These are phyloP conservation scores for Penicillium sp. DNA, from an alignment of 2,329 filamentous ascomycete genomes.

Conservation along the genomic window DNA sequence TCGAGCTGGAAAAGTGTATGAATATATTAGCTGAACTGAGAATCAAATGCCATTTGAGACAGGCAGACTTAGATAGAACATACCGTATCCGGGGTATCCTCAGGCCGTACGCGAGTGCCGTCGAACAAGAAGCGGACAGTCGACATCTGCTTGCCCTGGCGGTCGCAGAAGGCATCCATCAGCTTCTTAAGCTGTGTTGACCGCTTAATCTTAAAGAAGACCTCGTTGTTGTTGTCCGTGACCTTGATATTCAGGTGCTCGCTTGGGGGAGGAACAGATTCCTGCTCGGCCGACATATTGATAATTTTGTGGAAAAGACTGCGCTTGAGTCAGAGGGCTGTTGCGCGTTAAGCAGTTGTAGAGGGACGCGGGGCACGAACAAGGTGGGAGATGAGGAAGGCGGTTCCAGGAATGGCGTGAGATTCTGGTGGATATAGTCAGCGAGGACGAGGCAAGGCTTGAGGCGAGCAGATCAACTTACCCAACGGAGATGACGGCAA, in stretches of 20 bases:
- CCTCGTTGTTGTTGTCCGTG: constrained; percentile 98
- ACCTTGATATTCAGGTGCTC: constrained; percentile 99
- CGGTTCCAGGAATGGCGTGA: background rate
- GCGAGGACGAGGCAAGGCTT: background rate
- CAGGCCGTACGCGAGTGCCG: constrained; percentile 85
- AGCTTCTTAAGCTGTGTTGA: constrained; percentile 95
- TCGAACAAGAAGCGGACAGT: constrained; percentile 96
- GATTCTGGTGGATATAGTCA: background rate
- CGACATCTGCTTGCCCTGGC: constrained; percentile 82
- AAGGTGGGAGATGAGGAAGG: background rate
- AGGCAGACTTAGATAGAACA: constrained; percentile 45
- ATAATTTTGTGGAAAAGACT: background rate
- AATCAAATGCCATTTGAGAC: background rate
- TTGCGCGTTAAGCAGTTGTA: background rate
- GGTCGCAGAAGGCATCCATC: constrained; percentile 97
- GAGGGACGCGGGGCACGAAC: constrained; percentile 20
- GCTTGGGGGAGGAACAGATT: constrained; percentile 45
- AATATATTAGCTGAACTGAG: constrained; percentile 1
- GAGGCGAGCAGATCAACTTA: constrained; percentile 7
- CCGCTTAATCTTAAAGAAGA: constrained; percentile 99
- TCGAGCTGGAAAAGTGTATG: constrained; percentile 69
- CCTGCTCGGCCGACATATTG: constrained; percentile 28
- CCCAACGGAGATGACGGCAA: background rate
- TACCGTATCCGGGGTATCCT: constrained; percentile 90
- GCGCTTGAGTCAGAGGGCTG: constrained; percentile 8